phyloP scores from a whole-genome alignment of 768 basidiomycete species.

The Cyclocybe aegerita region DNA sequence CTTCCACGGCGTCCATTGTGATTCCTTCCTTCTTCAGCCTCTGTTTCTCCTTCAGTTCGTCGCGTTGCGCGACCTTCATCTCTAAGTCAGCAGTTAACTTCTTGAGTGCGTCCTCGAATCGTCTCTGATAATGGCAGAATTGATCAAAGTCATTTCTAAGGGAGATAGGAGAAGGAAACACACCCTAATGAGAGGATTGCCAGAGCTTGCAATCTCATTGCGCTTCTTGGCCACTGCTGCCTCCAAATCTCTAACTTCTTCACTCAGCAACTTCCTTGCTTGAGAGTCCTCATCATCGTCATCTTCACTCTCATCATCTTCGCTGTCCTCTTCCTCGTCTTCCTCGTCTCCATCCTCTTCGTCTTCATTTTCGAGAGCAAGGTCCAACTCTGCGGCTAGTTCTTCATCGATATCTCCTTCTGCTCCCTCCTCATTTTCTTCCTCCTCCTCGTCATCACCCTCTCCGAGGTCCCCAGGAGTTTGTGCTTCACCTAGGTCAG shows the following conservation, averaged over 20 bases:
- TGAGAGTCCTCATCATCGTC: constrained; percentile 83
- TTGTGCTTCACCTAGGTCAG: constrained; percentile 62
- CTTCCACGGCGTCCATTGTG: constrained; percentile 34
- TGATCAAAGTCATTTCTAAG: constrained; percentile 1
- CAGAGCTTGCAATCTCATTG: constrained; percentile 77
- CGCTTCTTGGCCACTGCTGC: constrained; percentile 85
- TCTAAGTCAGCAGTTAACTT: constrained; percentile 87
- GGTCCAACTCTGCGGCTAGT: constrained; percentile 83
- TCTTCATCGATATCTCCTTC: constrained; percentile 89
- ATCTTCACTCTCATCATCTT: constrained; percentile 77
- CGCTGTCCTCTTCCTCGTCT: constrained; percentile 66
- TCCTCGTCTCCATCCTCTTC: constrained; percentile 67
- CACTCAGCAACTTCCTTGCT: constrained; percentile 76
- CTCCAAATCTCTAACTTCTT: constrained; percentile 88
- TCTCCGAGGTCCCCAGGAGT: constrained; percentile 59
- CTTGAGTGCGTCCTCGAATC: constrained; percentile 89
- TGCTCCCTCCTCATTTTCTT: constrained; percentile 57
- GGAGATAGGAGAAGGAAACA: constrained; percentile 3
- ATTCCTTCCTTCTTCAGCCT: constrained; percentile 71
- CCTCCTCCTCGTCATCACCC: constrained; percentile 58
- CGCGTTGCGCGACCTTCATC: constrained; percentile 76
- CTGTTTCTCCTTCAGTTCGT: constrained; percentile 77
- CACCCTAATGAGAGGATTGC: constrained; percentile 87
- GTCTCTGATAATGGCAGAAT: constrained; percentile 52
- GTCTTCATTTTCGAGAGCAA: constrained; percentile 72